Evolutionary conservation across 148 eudicot genomes (phyloP).

Genomic region (Camellia japonica): DNA sequence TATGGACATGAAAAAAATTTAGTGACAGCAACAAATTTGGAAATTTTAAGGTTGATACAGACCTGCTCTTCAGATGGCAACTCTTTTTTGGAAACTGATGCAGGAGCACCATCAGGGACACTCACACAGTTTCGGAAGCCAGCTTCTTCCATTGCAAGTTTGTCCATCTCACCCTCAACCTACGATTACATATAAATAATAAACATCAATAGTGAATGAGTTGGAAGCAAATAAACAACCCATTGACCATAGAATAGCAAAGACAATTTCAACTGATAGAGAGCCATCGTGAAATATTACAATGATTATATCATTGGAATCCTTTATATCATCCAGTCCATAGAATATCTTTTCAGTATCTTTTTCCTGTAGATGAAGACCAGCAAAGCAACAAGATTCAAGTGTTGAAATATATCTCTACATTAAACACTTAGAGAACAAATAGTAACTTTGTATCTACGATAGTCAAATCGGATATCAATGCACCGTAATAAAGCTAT

Average conservation of each 20-base stretch:
- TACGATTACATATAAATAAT: slow-evolving; percentile 22
- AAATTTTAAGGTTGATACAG: slow-evolving; percentile 3
- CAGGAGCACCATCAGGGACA: slow-evolving; percentile 98
- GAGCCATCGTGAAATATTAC: slow-evolving; percentile 21
- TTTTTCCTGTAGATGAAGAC: slow-evolving; percentile 53
- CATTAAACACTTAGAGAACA: too few relatives aligned
- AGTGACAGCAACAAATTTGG: background rate
- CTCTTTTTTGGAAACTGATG: slow-evolving; percentile 62
- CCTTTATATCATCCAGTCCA: slow-evolving; percentile 85
- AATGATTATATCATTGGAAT: slow-evolving; percentile 69
- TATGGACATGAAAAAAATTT: too few relatives aligned
- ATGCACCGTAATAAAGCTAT: background rate
- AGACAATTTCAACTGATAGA: slow-evolving; percentile 12
- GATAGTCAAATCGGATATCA: background rate
- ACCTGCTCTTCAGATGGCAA: slow-evolving; percentile 80
- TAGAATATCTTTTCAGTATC: slow-evolving; percentile 75
- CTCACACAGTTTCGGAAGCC: slow-evolving; percentile 89
- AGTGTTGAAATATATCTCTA: background rate
- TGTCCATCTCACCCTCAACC: slow-evolving; percentile 99
- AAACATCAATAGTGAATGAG: background rate
- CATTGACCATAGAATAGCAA: slow-evolving; percentile 9
- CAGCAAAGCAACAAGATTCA: background rate
- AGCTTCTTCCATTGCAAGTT: slow-evolving; percentile 98
- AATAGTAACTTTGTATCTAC: too few relatives aligned
- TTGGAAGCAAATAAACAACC: background rate